phyloP scores from a whole-genome alignment of 805 yeast species.

The Scheffersomyces ergatensis region DNA sequence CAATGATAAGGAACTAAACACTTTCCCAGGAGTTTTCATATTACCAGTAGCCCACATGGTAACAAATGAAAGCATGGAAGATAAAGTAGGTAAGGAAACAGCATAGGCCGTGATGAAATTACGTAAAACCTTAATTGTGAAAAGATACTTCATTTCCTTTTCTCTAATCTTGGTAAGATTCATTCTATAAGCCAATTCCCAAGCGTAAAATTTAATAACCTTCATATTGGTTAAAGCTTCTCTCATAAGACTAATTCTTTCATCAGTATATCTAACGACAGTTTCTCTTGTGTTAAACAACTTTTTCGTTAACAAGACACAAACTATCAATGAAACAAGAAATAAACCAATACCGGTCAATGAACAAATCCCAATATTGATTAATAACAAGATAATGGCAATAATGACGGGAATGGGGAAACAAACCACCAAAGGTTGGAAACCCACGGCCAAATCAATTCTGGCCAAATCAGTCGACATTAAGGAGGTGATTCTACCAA shows the following conservation, averaged over 20 bases:
- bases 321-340: slow-evolving; percentile 28
- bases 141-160: slow-evolving; percentile 38
- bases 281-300: slow-evolving; percentile 34
- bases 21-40: slow-evolving; percentile 33
- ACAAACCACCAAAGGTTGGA: slow-evolving; percentile 40
- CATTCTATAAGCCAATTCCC: slow-evolving; percentile 43
- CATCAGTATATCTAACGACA: slow-evolving; percentile 39
- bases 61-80: slow-evolving; percentile 45
- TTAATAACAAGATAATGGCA: slow-evolving; percentile 33
- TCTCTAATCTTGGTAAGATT: slow-evolving; percentile 34
- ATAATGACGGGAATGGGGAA: slow-evolving; percentile 43
- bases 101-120: slow-evolving; percentile 44
- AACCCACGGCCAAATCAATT: slow-evolving; percentile 43
- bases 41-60: slow-evolving; percentile 45
- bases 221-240: slow-evolving; percentile 41
- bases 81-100: slow-evolving; percentile 39
- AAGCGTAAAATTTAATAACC: slow-evolving; percentile 44
- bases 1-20: slow-evolving; percentile 42
- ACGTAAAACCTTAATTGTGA: slow-evolving; percentile 40
- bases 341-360: slow-evolving; percentile 43
- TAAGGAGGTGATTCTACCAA: slow-evolving; percentile 39
- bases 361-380: slow-evolving; percentile 37
- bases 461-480: slow-evolving; percentile 43
- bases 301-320: slow-evolving; percentile 32
- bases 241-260: slow-evolving; percentile 40